phyloP scores from a whole-genome alignment of 192 early-diverging fungal genomes.

The Entomortierella lignicola region DNA sequence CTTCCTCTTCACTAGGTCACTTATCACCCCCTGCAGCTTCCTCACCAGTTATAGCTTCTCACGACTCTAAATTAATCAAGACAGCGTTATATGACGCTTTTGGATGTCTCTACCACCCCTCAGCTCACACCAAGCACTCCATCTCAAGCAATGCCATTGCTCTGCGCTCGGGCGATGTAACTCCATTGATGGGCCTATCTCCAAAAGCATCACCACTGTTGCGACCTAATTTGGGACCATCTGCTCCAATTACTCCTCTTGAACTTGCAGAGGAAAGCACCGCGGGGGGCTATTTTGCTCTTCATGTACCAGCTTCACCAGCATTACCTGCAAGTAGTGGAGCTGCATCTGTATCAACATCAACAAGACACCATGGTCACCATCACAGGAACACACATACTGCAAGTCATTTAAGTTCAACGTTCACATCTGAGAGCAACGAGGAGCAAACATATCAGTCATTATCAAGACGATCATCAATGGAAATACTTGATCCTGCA shows the following conservation, averaged over 20 bases:
- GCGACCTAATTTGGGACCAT: constrained; percentile 28
- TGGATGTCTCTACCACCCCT: constrained; percentile 44
- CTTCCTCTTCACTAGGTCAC: constrained; percentile 3
- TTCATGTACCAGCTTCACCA: constrained; percentile 14
- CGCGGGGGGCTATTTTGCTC: constrained; percentile 28
- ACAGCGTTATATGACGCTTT: constrained; percentile 40
- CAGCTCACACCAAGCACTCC: constrained; percentile 44
- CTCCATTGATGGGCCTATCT: constrained; percentile 36
- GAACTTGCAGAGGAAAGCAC: constrained; percentile 39
- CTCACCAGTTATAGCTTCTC: not conserved
- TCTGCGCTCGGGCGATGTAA: constrained; percentile 43
- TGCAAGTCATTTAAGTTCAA: constrained; percentile 29
- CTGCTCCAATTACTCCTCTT: constrained; percentile 46
- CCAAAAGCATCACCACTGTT: constrained; percentile 38
- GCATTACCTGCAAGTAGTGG: constrained; percentile 5
- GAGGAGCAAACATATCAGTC: constrained; percentile 9
- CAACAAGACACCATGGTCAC: constrained; percentile 11
- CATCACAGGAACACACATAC: constrained; percentile 19
- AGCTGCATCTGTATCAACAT: not conserved
- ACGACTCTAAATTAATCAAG: constrained; percentile 39
- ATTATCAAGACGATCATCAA: constrained; percentile 19
- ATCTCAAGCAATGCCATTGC: constrained; percentile 17
- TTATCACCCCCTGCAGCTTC: constrained; percentile 4
- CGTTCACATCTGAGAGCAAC: constrained; percentile 10
- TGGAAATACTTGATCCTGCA: constrained; percentile 11